A percentile compares a stretch with the other conserved stretches of the same genome.
Conservation (phyloP, 2,329 filamentous ascomycete species). For the Thyridium curvatum region DNA sequence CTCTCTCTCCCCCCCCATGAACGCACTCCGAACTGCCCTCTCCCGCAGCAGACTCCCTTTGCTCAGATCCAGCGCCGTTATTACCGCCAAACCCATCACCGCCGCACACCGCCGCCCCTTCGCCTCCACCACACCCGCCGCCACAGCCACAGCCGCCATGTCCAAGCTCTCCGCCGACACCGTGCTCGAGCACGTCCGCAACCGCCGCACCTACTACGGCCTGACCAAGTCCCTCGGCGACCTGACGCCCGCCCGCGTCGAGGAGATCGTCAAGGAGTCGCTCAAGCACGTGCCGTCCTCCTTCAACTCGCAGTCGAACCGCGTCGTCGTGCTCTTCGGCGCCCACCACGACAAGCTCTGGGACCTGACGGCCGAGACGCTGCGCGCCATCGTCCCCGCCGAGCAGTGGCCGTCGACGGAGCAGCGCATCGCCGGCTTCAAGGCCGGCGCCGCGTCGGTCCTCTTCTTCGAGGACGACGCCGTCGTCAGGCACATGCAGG, state of each 20-base stretch:
- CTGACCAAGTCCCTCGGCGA: conserved; percentile 55
- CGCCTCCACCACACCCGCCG: background rate
- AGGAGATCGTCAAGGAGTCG: conserved; percentile 57
- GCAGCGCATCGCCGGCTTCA: conserved; percentile 49
- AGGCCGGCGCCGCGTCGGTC: conserved; percentile 62
- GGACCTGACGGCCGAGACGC: conserved; percentile 61
- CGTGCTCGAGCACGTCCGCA: conserved; percentile 59
- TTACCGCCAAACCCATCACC: too few species aligned
- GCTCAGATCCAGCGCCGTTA: too few species aligned
- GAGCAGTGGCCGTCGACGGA: conserved; percentile 52
- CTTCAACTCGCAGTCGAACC: conserved; percentile 86
- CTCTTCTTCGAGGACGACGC: conserved; percentile 82
- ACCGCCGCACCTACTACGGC: conserved; percentile 63
- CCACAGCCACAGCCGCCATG: background rate
- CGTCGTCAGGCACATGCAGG: conserved; percentile 59
- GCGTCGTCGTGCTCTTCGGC: conserved; percentile 71
- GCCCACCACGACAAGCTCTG: conserved; percentile 84
- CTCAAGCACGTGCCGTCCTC: conserved; percentile 67
- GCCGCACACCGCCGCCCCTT: too few species aligned
- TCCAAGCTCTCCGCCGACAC: conserved; percentile 26
- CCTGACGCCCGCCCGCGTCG: conserved; percentile 46
- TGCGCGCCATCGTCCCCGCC: conserved; percentile 62
- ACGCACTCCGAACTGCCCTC: too few species aligned
- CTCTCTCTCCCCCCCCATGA: too few species aligned
- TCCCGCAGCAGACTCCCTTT: too few species aligned